These are phyloP conservation scores for Cordyceps fumosorosea DNA, from an alignment of 2,329 filamentous ascomycete species.

Conservation along the genomic window DNA sequence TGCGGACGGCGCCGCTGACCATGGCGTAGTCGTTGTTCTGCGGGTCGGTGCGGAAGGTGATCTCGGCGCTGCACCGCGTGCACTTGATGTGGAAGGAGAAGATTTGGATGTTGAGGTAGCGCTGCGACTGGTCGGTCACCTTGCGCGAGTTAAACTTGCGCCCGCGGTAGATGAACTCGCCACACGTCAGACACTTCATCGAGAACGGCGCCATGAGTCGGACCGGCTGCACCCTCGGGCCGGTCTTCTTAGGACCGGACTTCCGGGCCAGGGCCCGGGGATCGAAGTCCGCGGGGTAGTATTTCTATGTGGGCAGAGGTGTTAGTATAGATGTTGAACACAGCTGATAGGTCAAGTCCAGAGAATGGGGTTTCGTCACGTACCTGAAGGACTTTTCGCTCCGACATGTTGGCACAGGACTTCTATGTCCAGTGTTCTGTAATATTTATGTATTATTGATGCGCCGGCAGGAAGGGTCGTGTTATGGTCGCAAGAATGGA, in stretches of 20 bases:
- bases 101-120: constrained; percentile 82
- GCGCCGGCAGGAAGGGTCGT: not conserved
- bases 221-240: constrained; percentile 77
- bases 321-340: not conserved
- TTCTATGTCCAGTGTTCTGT: not conserved
- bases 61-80: constrained; percentile 77
- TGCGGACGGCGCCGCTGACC: constrained; percentile 78
- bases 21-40: constrained; percentile 87
- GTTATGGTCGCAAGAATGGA: not conserved
- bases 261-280: constrained; percentile 70
- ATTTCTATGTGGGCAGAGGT: constrained; percentile 33
- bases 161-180: constrained; percentile 84
- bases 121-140: constrained; percentile 79
- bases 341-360: not conserved
- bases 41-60: constrained; percentile 90
- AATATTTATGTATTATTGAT: not conserved
- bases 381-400: constrained; percentile 67
- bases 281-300: constrained; percentile 79
- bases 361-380: not conserved
- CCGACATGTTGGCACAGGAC: constrained; percentile 57
- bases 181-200: constrained; percentile 41
- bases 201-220: constrained; percentile 63
- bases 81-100: constrained; percentile 80
- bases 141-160: constrained; percentile 95
- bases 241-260: constrained; percentile 62